Conservation (phyloP, 2,329 filamentous ascomycete genomes). For the Monosporascus sp. region DNA sequence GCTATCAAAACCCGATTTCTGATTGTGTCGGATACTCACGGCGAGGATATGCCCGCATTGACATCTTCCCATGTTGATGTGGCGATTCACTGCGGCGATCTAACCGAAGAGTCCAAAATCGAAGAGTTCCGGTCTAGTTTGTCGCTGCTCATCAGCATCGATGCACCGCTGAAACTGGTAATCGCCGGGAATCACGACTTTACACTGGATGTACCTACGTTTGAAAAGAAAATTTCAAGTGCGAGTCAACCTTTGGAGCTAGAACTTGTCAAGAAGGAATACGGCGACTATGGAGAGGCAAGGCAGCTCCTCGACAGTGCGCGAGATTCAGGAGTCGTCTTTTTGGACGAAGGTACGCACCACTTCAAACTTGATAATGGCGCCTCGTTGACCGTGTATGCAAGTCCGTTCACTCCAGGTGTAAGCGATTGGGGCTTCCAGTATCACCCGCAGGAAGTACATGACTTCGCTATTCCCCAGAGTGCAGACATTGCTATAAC, state of each 20-base stretch:
- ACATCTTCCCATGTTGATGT: conserved; percentile 34
- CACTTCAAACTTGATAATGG: conserved; percentile 44
- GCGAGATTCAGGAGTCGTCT: conserved; percentile 33
- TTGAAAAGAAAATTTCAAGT: conserved; percentile 16
- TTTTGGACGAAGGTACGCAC: conserved; percentile 47
- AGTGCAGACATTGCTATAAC: conserved; percentile 45
- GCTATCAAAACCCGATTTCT: conserved; percentile 34
- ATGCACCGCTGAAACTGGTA: conserved; percentile 45
- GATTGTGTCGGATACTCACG: conserved; percentile 42
- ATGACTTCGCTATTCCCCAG: conserved; percentile 31
- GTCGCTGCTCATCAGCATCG: conserved; percentile 33
- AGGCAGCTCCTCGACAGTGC: conserved; percentile 33
- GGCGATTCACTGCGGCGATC: conserved; percentile 47
- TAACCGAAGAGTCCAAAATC: conserved; percentile 37
- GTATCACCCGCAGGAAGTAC: conserved; percentile 32
- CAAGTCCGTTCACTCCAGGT: conserved; percentile 47
- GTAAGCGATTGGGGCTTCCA: conserved; percentile 44
- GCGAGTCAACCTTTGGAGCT: conserved; percentile 3
- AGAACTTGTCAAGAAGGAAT: conserved; percentile 23
- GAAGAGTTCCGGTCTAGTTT: conserved; percentile 36
- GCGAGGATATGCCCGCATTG: conserved; percentile 12
- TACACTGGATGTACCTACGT: conserved; percentile 29
- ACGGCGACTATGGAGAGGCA: conserved; percentile 33
- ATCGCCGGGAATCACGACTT: conserved; percentile 53
- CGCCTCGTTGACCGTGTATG: conserved; percentile 42